Conservation (phyloP, 2,329 filamentous ascomycete species). For the Phialophora expanda region DNA sequence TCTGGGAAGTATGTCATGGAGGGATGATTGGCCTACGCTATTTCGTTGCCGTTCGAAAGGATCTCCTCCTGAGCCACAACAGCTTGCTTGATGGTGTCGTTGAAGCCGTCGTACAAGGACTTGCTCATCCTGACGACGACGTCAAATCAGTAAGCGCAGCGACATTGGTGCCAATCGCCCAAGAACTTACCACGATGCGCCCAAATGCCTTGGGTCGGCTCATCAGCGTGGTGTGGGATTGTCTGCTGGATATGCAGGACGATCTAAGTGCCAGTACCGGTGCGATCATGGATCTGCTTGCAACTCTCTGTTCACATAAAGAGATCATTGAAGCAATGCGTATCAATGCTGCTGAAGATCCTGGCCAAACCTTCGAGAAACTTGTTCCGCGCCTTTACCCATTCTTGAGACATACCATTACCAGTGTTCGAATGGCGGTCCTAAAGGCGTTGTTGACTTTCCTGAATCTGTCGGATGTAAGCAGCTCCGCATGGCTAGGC, state of each 20-base stretch:
- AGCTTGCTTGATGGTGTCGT: conserved; percentile 92
- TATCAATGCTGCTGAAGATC: conserved; percentile 77
- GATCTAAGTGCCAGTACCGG: conserved; percentile 97
- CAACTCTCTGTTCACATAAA: conserved; percentile 92
- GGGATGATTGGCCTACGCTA: conserved; percentile 97
- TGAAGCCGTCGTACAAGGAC: conserved; percentile 89
- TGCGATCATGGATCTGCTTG: conserved; percentile 96
- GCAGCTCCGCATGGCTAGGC: conserved; percentile 87
- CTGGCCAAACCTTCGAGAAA: conserved; percentile 87
- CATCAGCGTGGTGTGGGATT: conserved; percentile 96
- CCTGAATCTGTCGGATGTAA: conserved; percentile 78
- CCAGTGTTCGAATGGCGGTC: conserved; percentile 89
- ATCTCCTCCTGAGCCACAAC: conserved; percentile 81
- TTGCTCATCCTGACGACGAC: conserved; percentile 90
- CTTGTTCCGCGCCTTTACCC: conserved; percentile 93
- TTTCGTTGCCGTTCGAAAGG: conserved; percentile 91
- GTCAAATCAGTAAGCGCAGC: conserved; percentile 96
- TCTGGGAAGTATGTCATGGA: conserved; percentile 96
- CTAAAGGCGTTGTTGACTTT: conserved; percentile 92
- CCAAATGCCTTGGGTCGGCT: conserved; percentile 77
- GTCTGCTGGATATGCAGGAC: conserved; percentile 93
- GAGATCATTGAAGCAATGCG: conserved; percentile 95
- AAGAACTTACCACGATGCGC: conserved; percentile 88
- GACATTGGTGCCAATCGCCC: conserved; percentile 94
- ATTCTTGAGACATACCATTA: conserved; percentile 96